Evolutionary conservation across 2,329 filamentous ascomycete species (phyloP).

Genomic region (Colletotrichum navitas): DNA sequence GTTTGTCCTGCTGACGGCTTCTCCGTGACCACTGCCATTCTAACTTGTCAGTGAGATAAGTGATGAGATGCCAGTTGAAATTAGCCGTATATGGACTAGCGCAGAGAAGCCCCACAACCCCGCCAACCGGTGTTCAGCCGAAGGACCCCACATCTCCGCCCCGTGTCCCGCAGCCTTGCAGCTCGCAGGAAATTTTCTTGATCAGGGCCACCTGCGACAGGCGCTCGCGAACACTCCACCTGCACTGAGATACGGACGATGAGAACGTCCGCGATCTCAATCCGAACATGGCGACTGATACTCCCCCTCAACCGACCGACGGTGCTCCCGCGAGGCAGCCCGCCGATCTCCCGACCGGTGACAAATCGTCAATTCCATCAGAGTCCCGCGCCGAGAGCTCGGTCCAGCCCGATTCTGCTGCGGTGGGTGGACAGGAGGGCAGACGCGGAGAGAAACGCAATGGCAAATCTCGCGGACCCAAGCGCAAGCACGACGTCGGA

Average conservation of each 20-base stretch:
- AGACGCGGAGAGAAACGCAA: slow-evolving; percentile 28
- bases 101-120: rapidly evolving
- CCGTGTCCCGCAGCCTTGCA: slow-evolving; percentile 38
- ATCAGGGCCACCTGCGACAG: slow-evolving; percentile 19
- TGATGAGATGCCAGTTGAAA: neutral
- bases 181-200: slow-evolving; percentile 38
- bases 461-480: slow-evolving; percentile 25
- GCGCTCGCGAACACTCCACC: slow-evolving; percentile 28
- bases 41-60: neutral
- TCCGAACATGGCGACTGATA: slow-evolving; percentile 38
- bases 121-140: slow-evolving; percentile 37
- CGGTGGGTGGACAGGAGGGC: slow-evolving; percentile 10
- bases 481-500: slow-evolving; percentile 38
- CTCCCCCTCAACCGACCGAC: slow-evolving; percentile 20
- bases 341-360: slow-evolving; percentile 19
- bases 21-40: no score
- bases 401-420: slow-evolving; percentile 14
- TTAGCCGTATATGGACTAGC: neutral
- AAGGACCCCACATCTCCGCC: neutral
- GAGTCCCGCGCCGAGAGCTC: slow-evolving; percentile 21
- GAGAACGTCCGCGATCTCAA: slow-evolving; percentile 33
- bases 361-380: slow-evolving; percentile 28
- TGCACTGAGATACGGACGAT: slow-evolving; percentile 30
- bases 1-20: no score
- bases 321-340: slow-evolving; percentile 28